Evolutionary conservation across 768 basidiomycete genomes (phyloP).

Genomic region (Lactarius hatsudake): DNA sequence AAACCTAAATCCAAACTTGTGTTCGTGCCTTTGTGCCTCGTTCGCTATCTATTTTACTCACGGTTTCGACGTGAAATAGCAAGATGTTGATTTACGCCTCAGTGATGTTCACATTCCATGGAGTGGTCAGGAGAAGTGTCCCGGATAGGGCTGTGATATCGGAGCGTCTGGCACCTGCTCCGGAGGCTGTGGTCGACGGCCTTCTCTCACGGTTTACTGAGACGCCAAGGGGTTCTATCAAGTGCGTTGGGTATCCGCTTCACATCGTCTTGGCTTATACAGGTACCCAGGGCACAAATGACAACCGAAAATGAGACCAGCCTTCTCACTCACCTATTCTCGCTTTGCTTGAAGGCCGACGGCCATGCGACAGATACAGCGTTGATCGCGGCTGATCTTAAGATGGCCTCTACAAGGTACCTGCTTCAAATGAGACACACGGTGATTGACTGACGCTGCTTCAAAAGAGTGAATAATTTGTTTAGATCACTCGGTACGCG

Average conservation of each 20-base stretch:
- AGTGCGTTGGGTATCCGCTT: constrained; percentile 42
- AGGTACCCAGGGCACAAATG: constrained; percentile 34
- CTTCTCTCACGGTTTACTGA: constrained; percentile 82
- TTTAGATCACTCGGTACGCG: constrained; percentile 69
- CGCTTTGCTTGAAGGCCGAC: constrained; percentile 76
- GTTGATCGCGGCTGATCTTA: constrained; percentile 70
- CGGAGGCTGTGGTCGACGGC: constrained; percentile 66
- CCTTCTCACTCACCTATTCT: constrained; percentile 76
- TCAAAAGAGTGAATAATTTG: constrained; percentile 53
- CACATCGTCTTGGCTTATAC: neutral
- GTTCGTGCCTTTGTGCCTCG: constrained; percentile 41
- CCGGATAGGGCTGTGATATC: constrained; percentile 52
- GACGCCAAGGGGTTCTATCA: constrained; percentile 58
- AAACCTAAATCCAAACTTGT: constrained; percentile 58
- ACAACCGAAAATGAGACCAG: constrained; percentile 72
- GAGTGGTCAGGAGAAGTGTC: constrained; percentile 36
- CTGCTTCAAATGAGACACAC: neutral
- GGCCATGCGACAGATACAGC: constrained; percentile 69
- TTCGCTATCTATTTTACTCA: neutral
- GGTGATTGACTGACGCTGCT: constrained; percentile 16
- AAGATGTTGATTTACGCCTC: constrained; percentile 81
- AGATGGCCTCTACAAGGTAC: constrained; percentile 61
- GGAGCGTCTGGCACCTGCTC: constrained; percentile 56
- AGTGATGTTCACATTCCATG: constrained; percentile 71
- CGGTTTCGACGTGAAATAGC: constrained; percentile 39